Percentiles rank a stretch among this genome's conserved stretches.
phyloP scores from a whole-genome alignment of 768 basidiomycete genomes.

The Cyathus striatus region DNA sequence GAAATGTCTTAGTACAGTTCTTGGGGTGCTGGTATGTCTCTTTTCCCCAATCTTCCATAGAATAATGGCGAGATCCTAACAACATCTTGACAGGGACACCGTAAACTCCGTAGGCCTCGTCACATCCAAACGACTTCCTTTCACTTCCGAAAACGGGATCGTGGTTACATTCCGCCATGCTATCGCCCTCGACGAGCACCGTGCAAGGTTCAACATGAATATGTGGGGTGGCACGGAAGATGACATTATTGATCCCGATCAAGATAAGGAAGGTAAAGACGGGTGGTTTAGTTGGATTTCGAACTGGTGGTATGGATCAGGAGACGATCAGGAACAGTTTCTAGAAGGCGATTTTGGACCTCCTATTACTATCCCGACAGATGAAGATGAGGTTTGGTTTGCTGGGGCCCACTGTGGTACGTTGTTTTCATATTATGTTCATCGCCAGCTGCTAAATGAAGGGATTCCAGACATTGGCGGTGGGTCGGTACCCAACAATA shows the following conservation, averaged over 20 bases:
- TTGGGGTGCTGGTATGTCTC: background rate
- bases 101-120: background rate
- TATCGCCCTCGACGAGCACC: slow-evolving; percentile 38
- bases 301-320: too few relatives aligned
- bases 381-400: slow-evolving; percentile 38
- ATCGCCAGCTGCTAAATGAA: background rate
- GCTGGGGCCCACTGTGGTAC: slow-evolving; percentile 16
- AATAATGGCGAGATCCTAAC: background rate
- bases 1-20: background rate
- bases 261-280: too few relatives aligned
- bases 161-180: slow-evolving; percentile 40
- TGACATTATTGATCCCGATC: background rate
- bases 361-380: too few relatives aligned
- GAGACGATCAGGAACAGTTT: too few relatives aligned
- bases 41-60: too few relatives aligned
- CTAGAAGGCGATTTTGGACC: too few relatives aligned
- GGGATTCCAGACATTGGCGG: slow-evolving; percentile 36
- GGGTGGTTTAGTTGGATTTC: too few relatives aligned
- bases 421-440: slow-evolving; percentile 12
- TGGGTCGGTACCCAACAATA: slow-evolving; percentile 31
- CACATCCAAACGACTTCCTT: slow-evolving; percentile 30
- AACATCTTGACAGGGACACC: background rate
- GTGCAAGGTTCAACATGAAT: slow-evolving; percentile 42
- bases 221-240: slow-evolving; percentile 7
- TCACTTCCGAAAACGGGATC: slow-evolving; percentile 36